A percentile compares a stretch with the other conserved stretches of the same genome.
phyloP scores from a whole-genome alignment of 2,329 filamentous ascomycete species.

The Alternaria brassicicola region DNA sequence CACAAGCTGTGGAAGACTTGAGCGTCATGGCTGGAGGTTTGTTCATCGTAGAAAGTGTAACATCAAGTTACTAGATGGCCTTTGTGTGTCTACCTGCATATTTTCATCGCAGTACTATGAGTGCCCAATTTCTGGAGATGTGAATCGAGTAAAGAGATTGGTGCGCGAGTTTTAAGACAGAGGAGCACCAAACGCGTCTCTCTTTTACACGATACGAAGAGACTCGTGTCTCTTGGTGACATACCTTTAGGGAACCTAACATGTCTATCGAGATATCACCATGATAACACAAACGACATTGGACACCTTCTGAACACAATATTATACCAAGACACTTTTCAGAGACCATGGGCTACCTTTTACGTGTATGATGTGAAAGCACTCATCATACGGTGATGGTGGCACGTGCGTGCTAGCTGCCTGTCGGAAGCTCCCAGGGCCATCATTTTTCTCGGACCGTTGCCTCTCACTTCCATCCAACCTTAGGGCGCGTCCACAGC shows the following conservation, averaged over 20 bases:
- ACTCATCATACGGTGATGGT: background rate
- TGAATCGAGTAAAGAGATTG: background rate
- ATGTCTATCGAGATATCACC: too few species aligned
- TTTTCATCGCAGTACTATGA: background rate
- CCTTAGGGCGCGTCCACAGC: conserved; percentile 34
- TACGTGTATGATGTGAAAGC: background rate
- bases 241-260: background rate
- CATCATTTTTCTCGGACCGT: conserved; percentile 16
- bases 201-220: background rate
- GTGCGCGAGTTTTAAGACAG: background rate
- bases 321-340: background rate
- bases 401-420: conserved; percentile 16
- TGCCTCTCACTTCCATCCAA: conserved; percentile 26
- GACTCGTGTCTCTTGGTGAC: background rate
- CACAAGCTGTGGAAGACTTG: background rate
- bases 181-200: background rate
- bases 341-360: background rate
- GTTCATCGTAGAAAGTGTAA: background rate
- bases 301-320: background rate
- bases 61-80: background rate
- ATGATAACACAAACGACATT: background rate
- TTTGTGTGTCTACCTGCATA: background rate
- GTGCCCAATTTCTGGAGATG: background rate
- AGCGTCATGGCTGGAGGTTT: background rate
- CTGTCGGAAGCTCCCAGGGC: conserved; percentile 14